Base-by-base conservation (phyloP, 208 protist genomes). In the Leishmania major region DNA sequence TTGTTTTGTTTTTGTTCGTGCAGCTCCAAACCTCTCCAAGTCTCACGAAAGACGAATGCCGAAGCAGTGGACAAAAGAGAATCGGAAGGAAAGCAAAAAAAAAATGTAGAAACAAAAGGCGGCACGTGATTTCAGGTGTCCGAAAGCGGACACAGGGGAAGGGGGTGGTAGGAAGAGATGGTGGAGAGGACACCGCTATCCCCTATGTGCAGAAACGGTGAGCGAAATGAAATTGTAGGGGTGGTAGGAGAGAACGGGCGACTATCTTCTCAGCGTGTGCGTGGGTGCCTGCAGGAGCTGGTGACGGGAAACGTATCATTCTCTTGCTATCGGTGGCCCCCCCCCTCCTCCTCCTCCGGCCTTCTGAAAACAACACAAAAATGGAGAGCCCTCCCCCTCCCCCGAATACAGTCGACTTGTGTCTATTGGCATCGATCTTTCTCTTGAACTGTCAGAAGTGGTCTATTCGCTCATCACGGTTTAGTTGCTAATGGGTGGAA, bases 51-150 rank as follows among this genome's bases (percentile, higher is more conserved):
- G 15, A 67, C 4, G 28, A 37, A 13, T 40, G n/a, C 60, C 60
- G 60, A 25, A 40, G 60, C n/a, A 8, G 31, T 67, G 31, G 13
- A 25, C 15, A 72, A 43, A 19, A 45, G 40, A 72, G 37, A 72
- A 40, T 11, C 13, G 3, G 47, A 11, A 6, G 43, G 25, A 66
- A 64, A 51, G 37, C 17, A 76, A 82, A 77, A 76, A 82, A 77
- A 40, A 51, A 35, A 64, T 37, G n/a, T 0, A 28, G 13, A 67
- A 37, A 67, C 8, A 66, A 35, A 67, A 22, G 13, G 11, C 60
- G n/a, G 60, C 60, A 37, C 17, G n/a, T 28, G 13, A 3, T 35
- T 35, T 67, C 10, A 67, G 60, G 60, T 67, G 15, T 67, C 8
- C 60, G 15, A 37, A 67, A 67, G 19, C 13, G 3, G 13, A 15